Evolutionary conservation across 768 basidiomycete genomes (phyloP), one percentile per base, ranked within the genome.

Genomic region (Termitomyces sp.): DNA sequence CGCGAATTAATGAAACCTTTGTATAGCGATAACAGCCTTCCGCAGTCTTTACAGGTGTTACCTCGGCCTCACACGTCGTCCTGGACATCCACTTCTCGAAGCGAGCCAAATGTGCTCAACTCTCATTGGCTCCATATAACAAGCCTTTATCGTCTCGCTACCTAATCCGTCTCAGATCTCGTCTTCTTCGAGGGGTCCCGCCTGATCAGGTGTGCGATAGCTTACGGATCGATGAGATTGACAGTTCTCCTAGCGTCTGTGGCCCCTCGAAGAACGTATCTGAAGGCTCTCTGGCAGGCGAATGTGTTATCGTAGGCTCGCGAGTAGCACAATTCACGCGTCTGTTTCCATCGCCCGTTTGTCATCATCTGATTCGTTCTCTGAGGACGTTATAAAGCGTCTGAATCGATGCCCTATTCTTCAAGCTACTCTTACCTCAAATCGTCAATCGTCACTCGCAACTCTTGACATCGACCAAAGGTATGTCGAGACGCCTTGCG

Each of bases 281-380:
- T 28, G 10, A 28, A 52, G 36, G 24, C 24, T 36, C 50, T 26
- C 50, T 51, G 35, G 35, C 35, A 40, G 26, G 36, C 16, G 49
- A 16, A 33, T 36, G 48, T 35, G 30, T 14, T 49, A 50, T 53
- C 52, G 22, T 49, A 18, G 30, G 24, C n/a, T 58, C 20, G 28
- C 61, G 30, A 64, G 50, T 62, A 35, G 63, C 63, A 60, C 56
- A 64, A 64, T 53, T 64, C 57, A 58, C 63, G 55, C 63, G 36
- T 8, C 26, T 45, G 33, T 43, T 43, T 42, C 26, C n/a, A 33
- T 45, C 8, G n/a, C 22, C 22, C 50, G 33, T 53, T 33, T 30
- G 14, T 24, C 38, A 16, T 44, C 51, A 28, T 46, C 28, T 38
- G 54, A 53, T 26, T 42, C 7, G 18, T 18, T 26, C 28, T 38